Evolutionary conservation across 139 green algal species (phyloP).

Genomic region (Pleodorina starrii): DNA sequence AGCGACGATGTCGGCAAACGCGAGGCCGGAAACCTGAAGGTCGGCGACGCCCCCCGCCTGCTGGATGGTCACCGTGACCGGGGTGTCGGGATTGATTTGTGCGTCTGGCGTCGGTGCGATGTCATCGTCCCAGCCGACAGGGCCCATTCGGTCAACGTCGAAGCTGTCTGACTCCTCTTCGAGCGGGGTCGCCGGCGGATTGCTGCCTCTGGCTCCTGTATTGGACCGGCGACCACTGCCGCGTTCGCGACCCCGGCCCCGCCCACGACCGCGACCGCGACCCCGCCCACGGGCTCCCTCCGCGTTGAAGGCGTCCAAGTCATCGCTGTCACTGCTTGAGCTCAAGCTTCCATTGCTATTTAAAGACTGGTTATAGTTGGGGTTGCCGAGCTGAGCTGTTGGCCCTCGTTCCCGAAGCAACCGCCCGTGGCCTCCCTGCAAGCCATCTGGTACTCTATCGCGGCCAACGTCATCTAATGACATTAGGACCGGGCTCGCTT

Average conservation of each 20-base stretch:
- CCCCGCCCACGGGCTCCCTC: background rate
- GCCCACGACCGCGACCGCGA: conserved; percentile 9
- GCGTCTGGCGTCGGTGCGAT: background rate
- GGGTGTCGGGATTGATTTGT: background rate
- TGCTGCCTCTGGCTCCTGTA: background rate
- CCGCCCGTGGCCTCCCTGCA: conserved; percentile 2
- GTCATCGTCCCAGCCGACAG: background rate
- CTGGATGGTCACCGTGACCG: background rate
- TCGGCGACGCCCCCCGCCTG: background rate
- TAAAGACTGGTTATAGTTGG: background rate
- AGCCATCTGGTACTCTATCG: background rate
- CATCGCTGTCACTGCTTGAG: conserved; percentile 25
- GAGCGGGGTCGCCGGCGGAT: background rate
- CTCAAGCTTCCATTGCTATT: background rate
- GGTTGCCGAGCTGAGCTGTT: conserved; percentile 6
- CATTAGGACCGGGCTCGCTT: background rate
- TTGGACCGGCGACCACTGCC: background rate
- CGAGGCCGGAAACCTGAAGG: conserved; percentile 7
- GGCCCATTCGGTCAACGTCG: background rate
- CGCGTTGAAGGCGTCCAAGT: background rate
- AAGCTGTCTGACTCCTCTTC: conserved; percentile 5
- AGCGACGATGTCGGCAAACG: conserved; percentile 64
- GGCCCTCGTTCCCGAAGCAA: conserved; percentile 1
- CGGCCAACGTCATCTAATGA: background rate
- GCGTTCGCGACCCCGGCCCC: background rate